A percentile compares a stretch with the other conserved stretches of the same genome.
phyloP scores from a whole-genome alignment of 257 asterid genomes.

The Eucommia ulmoides region DNA sequence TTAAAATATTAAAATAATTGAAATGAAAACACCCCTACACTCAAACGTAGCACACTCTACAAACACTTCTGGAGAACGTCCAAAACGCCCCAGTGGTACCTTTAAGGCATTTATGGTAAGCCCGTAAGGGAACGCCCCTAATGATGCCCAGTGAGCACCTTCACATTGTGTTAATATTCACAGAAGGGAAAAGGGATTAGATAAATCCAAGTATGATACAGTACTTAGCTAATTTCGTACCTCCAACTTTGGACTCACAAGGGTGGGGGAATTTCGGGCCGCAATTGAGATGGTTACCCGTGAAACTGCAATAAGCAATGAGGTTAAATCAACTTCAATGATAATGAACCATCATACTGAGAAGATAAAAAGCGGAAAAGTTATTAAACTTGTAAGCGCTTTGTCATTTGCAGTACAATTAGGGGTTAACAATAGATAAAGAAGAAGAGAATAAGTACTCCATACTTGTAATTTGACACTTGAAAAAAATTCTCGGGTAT shows the following conservation, averaged over 20 bases:
- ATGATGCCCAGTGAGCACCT: too few relatives aligned
- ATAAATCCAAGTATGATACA: not conserved
- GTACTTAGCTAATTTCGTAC: conserved; percentile 19
- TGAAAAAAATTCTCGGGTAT: conserved; percentile 60
- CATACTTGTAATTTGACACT: conserved; percentile 73
- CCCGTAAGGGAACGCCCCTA: too few relatives aligned
- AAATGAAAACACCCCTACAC: too few relatives aligned
- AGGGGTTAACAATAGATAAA: not conserved
- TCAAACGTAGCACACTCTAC: too few relatives aligned
- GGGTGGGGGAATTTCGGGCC: conserved; percentile 34
- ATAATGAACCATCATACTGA: not conserved
- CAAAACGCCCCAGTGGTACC: too few relatives aligned
- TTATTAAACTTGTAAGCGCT: not conserved
- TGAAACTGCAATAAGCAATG: conserved; percentile 48
- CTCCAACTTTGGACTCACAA: conserved; percentile 57
- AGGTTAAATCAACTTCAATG: conserved; percentile 16
- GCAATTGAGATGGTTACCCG: conserved; percentile 78
- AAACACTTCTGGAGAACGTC: too few relatives aligned
- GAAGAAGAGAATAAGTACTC: conserved; percentile 5
- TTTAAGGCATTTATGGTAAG: too few relatives aligned
- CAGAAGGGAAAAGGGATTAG: too few relatives aligned
- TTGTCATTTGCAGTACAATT: not conserved
- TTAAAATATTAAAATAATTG: too few relatives aligned
- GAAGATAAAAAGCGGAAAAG: not conserved
- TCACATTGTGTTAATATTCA: too few relatives aligned